Evolutionary conservation across 371 early-diverging fungal species (phyloP), one percentile per base, ranked within the genome.

Genomic region (Rhizopus arrhizus): DNA sequence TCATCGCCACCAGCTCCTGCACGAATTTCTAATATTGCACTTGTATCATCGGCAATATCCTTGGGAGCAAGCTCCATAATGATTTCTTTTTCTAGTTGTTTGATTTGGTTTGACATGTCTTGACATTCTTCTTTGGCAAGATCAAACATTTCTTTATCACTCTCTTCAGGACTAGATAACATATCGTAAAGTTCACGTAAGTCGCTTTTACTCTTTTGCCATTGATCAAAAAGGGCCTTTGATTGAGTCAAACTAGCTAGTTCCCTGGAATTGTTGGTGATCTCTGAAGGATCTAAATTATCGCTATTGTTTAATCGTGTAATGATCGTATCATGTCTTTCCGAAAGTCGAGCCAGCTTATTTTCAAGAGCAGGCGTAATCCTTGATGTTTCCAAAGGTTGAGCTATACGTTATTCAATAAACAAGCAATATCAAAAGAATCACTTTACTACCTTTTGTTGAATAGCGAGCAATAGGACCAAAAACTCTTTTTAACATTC

Each of bases 1-100:
- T 94, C 94, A 74, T 89, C 89, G 4, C 94, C 94, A 12, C 94
- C 94, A 4, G 94, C 89, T 52, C 88, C 88, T 3, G 94, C 84
- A 2, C 94, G 77, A 34, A 94, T 85, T 75, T 94, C 94, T 42
- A 94, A 65, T 22, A 94, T 85, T 2, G 90, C 93, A 51, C 80
- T 83, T 13, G 83, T 90, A 56, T 85, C 81, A 59, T 93, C 94
- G 2, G 85, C 86, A 2, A 69, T 13, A 65, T 89, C 89, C 38
- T 80, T 84, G 0, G 89, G 88, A 8, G 87, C 71, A 62, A 90
- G 66, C 10, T 76, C 70, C 10, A 67, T 50, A 15, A 87, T 59
- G 4, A 87, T 43, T 5, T 81, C 67, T 11, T 69, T 68, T 57
- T 89, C 87, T 32, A 82, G 46, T 29, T 58, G 47, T 1, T 61